Percentiles rank a stretch among this genome's conserved stretches.
phyloP scores from a whole-genome alignment of 148 eudicot species.

The Diospyros kaki region DNA sequence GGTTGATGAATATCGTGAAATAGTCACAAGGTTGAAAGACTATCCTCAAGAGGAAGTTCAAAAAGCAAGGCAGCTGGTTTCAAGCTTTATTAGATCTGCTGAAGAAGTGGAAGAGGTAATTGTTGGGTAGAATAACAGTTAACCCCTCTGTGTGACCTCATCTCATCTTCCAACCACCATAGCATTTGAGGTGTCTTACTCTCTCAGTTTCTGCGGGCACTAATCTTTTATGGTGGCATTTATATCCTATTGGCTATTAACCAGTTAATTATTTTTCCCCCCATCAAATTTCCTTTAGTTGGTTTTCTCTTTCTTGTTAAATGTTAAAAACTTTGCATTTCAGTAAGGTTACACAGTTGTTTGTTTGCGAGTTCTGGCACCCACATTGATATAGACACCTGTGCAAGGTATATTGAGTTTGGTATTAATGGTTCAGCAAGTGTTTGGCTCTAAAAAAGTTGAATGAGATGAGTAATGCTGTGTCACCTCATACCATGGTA shows the following conservation, averaged over 20 bases:
- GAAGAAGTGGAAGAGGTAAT: constrained; percentile 98
- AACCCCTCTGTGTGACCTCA: background rate
- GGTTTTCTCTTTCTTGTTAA: background rate
- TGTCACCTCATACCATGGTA: background rate
- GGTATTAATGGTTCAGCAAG: background rate
- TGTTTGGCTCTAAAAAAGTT: background rate
- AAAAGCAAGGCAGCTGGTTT: constrained; percentile 67
- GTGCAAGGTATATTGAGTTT: background rate
- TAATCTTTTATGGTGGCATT: no score
- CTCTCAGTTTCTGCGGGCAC: background rate
- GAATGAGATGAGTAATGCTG: background rate
- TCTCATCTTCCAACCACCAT: background rate
- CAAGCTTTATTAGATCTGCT: constrained; percentile 83
- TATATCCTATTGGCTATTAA: no score
- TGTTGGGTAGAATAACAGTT: background rate
- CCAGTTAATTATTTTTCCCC: no score
- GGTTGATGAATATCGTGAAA: constrained; percentile 79
- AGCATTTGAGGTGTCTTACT: background rate
- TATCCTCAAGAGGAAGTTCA: constrained; percentile 81
- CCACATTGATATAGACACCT: background rate
- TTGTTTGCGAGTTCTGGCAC: background rate
- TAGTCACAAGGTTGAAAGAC: constrained; percentile 58
- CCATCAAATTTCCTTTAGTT: no score
- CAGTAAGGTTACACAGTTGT: background rate
- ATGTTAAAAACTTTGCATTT: background rate